Percentiles rank a stretch among this genome's conserved stretches.
Conservation (phyloP, 495 filamentous ascomycete species). For the Venustampulla echinocandica region DNA sequence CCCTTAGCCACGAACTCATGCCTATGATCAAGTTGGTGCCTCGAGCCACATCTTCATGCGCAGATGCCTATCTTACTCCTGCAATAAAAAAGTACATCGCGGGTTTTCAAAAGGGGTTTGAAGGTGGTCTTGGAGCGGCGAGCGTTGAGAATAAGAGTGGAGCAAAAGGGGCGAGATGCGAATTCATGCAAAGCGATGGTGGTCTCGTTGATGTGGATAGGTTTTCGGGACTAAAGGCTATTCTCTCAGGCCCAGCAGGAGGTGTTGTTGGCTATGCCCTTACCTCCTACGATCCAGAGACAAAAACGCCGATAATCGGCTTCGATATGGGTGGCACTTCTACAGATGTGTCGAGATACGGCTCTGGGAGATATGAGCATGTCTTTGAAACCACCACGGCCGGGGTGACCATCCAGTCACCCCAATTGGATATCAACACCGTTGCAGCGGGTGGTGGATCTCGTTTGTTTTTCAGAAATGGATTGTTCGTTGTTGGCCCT, state of each 20-base stretch:
- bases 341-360: slow-evolving; percentile 90
- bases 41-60: slow-evolving; percentile 83
- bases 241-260: slow-evolving; percentile 72
- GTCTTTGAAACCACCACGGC: slow-evolving; percentile 97
- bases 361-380: slow-evolving; percentile 83
- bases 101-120: slow-evolving; percentile 73
- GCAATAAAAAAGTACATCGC: slow-evolving; percentile 93
- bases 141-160: slow-evolving; percentile 53
- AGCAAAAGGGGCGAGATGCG: slow-evolving; percentile 53
- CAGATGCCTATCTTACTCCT: slow-evolving; percentile 93
- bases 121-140: slow-evolving; percentile 56
- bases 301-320: slow-evolving; percentile 84
- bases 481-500: slow-evolving; percentile 91
- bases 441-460: slow-evolving; percentile 92
- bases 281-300: slow-evolving; percentile 63
- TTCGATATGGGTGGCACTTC: slow-evolving; percentile 97
- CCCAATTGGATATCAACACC: slow-evolving; percentile 96
- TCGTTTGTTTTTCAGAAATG: slow-evolving; percentile 81
- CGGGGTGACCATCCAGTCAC: slow-evolving; percentile 88
- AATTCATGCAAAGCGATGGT: slow-evolving; percentile 84
- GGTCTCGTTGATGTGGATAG: slow-evolving; percentile 67
- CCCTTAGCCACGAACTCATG: slow-evolving; percentile 69
- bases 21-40: slow-evolving; percentile 92
- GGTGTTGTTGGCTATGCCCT: slow-evolving; percentile 91
- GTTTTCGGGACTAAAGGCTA: slow-evolving; percentile 68